These are phyloP conservation scores for Tagetes patula DNA, from an alignment of 129 eudicot species.

Conservation along the genomic window DNA sequence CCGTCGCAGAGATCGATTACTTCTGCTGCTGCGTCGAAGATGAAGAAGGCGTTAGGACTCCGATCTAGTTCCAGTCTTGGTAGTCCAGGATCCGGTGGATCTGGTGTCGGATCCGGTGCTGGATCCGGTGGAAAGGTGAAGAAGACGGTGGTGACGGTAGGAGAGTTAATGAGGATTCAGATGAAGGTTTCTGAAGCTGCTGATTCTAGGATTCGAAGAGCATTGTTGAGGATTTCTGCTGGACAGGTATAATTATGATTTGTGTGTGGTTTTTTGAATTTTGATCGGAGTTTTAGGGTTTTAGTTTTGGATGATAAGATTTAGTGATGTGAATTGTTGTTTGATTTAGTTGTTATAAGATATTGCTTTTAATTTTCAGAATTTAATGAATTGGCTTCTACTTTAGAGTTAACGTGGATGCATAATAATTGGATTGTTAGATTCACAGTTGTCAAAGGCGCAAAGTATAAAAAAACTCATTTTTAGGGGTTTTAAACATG, in stretches of 20 bases:
- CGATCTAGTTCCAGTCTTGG: slow-evolving; percentile 63
- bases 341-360: slow-evolving; percentile 1
- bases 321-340: slow-evolving; percentile 25
- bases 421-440: background rate
- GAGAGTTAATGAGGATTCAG: slow-evolving; percentile 90
- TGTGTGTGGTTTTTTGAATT: background rate
- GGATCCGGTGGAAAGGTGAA: slow-evolving; percentile 37
- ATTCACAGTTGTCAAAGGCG: background rate
- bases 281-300: background rate
- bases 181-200: slow-evolving; percentile 78
- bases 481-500: no score
- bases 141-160: slow-evolving; percentile 66
- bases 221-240: slow-evolving; percentile 85
- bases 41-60: slow-evolving; percentile 97
- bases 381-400: background rate
- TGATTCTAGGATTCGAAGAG: slow-evolving; percentile 85
- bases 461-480: no score
- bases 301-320: slow-evolving; percentile 24
- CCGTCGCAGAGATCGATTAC: slow-evolving; percentile 79
- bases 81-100: slow-evolving; percentile 39
- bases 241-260: slow-evolving; percentile 60
- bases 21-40: slow-evolving; percentile 87
- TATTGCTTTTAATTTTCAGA: background rate
- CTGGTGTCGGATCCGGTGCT: slow-evolving; percentile 29
- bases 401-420: slow-evolving; percentile 3